These are phyloP conservation scores for Clitopilus hobsonii DNA, from an alignment of 768 basidiomycete genomes.

Conservation along the genomic window DNA sequence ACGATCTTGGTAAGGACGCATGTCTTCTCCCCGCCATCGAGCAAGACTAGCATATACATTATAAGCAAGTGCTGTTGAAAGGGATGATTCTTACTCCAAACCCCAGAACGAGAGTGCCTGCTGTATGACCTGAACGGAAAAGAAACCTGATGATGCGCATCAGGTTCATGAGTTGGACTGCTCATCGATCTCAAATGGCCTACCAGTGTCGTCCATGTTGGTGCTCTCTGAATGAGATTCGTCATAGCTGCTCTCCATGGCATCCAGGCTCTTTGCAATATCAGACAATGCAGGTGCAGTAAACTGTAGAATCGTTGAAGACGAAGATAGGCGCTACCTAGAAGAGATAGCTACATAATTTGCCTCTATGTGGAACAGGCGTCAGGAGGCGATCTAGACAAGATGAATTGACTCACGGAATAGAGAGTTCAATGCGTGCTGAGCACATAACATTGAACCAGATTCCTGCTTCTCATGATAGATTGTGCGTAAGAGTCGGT, in stretches of 20 bases:
- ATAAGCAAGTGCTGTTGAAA: constrained; percentile 8
- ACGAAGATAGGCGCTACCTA: background rate
- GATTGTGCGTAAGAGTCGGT: constrained; percentile 49
- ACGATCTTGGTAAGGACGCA: constrained; percentile 68
- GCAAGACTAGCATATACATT: constrained; percentile 48
- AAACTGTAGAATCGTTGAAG: constrained; percentile 44
- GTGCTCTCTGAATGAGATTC: constrained; percentile 46
- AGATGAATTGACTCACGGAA: constrained; percentile 50
- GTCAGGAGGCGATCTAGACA: constrained; percentile 6
- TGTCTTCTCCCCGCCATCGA: constrained; percentile 80
- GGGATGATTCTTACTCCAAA: constrained; percentile 48
- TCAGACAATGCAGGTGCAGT: constrained; percentile 74
- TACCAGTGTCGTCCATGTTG: constrained; percentile 93
- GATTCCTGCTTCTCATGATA: constrained; percentile 77
- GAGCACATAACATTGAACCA: constrained; percentile 83
- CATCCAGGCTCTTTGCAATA: constrained; percentile 66
- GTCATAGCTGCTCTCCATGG: constrained; percentile 58
- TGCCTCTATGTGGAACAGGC: constrained; percentile 26
- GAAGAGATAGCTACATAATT: constrained; percentile 32
- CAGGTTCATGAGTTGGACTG: background rate
- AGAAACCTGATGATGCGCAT: constrained; percentile 60
- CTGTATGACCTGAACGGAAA: constrained; percentile 87
- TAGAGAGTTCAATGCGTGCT: constrained; percentile 79
- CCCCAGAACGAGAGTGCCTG: constrained; percentile 83
- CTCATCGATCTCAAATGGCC: background rate